Percentiles rank a stretch among this genome's conserved stretches.
Evolutionary conservation across 768 basidiomycete genomes (phyloP).

Genomic region (Lepiota subincarnata): DNA sequence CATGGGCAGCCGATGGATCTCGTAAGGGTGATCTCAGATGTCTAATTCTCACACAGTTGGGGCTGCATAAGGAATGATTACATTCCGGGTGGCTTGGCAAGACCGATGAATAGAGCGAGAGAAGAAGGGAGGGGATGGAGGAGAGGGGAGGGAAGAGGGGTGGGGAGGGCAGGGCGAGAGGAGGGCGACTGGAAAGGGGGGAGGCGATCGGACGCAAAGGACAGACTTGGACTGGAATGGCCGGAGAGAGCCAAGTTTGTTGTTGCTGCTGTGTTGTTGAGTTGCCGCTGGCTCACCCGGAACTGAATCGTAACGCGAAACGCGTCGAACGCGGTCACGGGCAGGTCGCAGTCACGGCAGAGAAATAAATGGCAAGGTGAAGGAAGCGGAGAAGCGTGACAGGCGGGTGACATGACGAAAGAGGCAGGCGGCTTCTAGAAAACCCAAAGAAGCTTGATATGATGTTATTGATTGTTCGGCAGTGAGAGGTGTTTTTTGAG

Average conservation of each 20-base stretch:
- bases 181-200: not conserved
- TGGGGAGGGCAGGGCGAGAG: conserved; percentile 7
- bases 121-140: conserved; percentile 18
- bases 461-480: conserved; percentile 28
- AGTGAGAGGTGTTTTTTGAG: conserved; percentile 16
- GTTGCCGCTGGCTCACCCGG: conserved; percentile 12
- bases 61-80: conserved; percentile 20
- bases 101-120: not conserved
- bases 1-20: conserved; percentile 11
- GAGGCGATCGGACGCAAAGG: conserved; percentile 4
- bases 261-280: not conserved
- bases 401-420: conserved; percentile 10
- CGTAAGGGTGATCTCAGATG: conserved; percentile 16
- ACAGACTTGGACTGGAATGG: not conserved
- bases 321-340: conserved; percentile 13
- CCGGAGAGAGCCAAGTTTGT: conserved; percentile 1
- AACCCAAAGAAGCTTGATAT: conserved; percentile 25
- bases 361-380: conserved; percentile 11
- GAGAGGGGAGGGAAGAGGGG: conserved; percentile 19
- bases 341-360: conserved; percentile 9
- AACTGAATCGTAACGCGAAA: conserved; percentile 11
- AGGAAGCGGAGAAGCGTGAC: conserved; percentile 11
- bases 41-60: conserved; percentile 16
- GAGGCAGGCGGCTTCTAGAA: conserved; percentile 25
- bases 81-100: conserved; percentile 11